Evolutionary conservation across 495 filamentous ascomycete genomes (phyloP), one percentile per base, ranked within the genome.

Genomic region (Chaetomidium leptoderma): DNA sequence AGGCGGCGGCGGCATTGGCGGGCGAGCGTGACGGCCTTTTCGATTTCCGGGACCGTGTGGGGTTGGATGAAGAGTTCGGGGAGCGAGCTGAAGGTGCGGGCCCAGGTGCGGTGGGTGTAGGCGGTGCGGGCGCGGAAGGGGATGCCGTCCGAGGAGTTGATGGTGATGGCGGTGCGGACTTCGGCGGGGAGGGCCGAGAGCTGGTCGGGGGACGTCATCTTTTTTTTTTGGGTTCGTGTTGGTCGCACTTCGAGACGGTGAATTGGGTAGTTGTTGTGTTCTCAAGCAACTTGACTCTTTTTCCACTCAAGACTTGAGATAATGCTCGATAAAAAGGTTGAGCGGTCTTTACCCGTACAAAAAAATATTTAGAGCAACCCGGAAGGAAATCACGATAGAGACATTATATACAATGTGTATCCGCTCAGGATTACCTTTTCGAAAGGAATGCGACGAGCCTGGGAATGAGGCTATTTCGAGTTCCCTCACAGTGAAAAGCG

Each of bases 31-130:
- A 96, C 80, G 57, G 88, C 76, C 72, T 95, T 89, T 64, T 89
- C 84, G 61, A 98, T 82, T 73, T 97, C 95, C 7, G 77, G 75
- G 49, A 89, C 74, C 0, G 86, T 83, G 57, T 88, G 76, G 1
- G 93, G 93, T 55, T 85, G 88, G 61, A 97, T 81, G 72, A 90
- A 96, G 57, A 97, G 83, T 73, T 96, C 91, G 0, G 93, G 93
- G 19, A 83, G 81, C 42, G 85, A 90, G 67, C 85, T 85, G 74
- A 91, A 93, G 37, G 93, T 97, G 67, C 85, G 87, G 26, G 95
- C 93, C 93, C 93, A 98, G n/a, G 95, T 98, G 65, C 87, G 86
- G 77, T 98, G 93, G 35, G 81, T 72, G 72, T 97, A 83, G 30
- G 80, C 73, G 55, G 75, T 71, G 47, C 79, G 77, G 4, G 88